phyloP scores from a whole-genome alignment of 78 protist genomes.

The Dictyostelium brefeldianum region DNA sequence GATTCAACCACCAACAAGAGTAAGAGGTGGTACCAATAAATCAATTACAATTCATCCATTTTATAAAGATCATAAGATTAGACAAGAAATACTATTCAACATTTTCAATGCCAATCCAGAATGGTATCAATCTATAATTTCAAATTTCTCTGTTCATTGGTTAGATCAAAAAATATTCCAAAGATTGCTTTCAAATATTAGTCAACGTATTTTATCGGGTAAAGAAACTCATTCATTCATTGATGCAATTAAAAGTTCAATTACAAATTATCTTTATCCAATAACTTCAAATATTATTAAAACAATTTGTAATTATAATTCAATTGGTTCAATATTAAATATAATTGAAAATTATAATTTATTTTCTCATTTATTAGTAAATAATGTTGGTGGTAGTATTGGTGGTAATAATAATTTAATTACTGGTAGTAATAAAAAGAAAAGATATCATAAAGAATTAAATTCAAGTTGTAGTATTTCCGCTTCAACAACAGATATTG shows the following conservation, averaged over 20 bases:
- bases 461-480: no score
- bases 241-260: slow-evolving; percentile 52
- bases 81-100: background rate
- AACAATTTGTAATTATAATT: slow-evolving; percentile 13
- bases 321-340: background rate
- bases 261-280: slow-evolving; percentile 35
- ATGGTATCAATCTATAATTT: slow-evolving; percentile 26
- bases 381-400: background rate
- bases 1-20: background rate
- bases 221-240: slow-evolving; percentile 21
- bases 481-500: background rate
- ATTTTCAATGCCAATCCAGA: background rate
- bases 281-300: slow-evolving; percentile 30
- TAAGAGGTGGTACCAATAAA: background rate
- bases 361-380: no score
- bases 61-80: background rate
- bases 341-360: background rate
- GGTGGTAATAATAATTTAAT: background rate
- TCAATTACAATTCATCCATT: background rate
- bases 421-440: background rate
- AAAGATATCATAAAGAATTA: background rate
- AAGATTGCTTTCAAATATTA: slow-evolving; percentile 19
- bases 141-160: slow-evolving; percentile 7
- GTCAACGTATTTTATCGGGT: slow-evolving; percentile 24
- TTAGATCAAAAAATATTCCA: slow-evolving; percentile 18